These are phyloP conservation scores for Nidula microcarpa DNA, from an alignment of 768 basidiomycete genomes.

Conservation along the genomic window DNA sequence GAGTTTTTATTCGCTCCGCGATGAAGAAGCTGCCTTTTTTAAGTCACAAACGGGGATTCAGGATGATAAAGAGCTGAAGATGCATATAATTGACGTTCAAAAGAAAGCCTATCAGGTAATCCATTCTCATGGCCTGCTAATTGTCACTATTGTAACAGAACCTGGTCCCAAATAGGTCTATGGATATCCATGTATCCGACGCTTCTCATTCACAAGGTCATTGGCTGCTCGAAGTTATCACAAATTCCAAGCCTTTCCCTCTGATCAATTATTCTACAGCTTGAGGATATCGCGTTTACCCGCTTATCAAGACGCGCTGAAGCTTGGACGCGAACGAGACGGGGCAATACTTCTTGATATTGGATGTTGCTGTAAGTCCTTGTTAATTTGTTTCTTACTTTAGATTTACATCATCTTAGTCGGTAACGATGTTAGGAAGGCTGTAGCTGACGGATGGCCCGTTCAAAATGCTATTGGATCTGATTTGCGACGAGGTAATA, in stretches of 20 bases:
- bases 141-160: neutral
- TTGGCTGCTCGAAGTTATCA: neutral
- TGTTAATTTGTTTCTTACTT: neutral
- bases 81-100: conserved; percentile 36
- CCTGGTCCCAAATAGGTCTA: conserved; percentile 18
- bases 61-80: conserved; percentile 31
- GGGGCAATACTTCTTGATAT: conserved; percentile 37
- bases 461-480: conserved; percentile 28
- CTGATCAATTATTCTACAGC: conserved; percentile 4
- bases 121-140: neutral
- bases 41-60: conserved; percentile 29
- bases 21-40: conserved; percentile 29
- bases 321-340: conserved; percentile 17
- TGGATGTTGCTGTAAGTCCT: conserved; percentile 40
- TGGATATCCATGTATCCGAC: conserved; percentile 33
- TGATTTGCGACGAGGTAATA: conserved; percentile 28
- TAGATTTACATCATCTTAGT: conserved; percentile 18
- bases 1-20: conserved; percentile 17
- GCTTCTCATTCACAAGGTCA: conserved; percentile 30
- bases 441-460: conserved; percentile 36
- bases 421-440: conserved; percentile 35
- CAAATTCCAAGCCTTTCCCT: no score
- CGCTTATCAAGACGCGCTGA: conserved; percentile 25
- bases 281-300: conserved; percentile 30
- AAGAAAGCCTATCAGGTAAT: conserved; percentile 25